Percentiles rank a stretch among this genome's conserved stretches.
Evolutionary conservation across 1,139 yeast genomes (phyloP).

Genomic region (Candida gigantensis): DNA sequence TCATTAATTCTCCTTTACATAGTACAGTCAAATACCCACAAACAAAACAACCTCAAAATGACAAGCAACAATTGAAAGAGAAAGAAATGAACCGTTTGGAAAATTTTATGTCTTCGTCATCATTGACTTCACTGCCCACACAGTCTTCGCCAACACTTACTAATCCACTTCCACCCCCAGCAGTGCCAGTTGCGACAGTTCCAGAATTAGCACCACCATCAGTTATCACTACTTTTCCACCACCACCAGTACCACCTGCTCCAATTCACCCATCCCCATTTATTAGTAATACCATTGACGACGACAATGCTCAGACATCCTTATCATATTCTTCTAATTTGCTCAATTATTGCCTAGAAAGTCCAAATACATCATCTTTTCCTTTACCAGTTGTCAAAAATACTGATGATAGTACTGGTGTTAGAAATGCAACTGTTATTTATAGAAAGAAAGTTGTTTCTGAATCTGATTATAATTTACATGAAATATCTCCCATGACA

Average conservation of each 20-base stretch:
- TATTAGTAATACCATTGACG: slow-evolving; percentile 12
- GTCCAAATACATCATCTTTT: background rate
- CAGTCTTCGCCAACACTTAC: background rate
- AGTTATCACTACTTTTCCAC: background rate
- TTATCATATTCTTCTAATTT: slow-evolving; percentile 7
- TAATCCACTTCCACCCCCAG: background rate
- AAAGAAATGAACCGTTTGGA: background rate
- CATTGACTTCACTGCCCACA: background rate
- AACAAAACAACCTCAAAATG: slow-evolving; percentile 1
- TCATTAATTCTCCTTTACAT: slow-evolving; percentile 7
- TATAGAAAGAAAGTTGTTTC: slow-evolving; percentile 10
- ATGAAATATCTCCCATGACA: slow-evolving; percentile 20
- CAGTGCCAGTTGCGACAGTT: background rate
- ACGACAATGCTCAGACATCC: slow-evolving; percentile 15
- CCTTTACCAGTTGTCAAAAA: background rate
- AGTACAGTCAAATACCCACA: background rate
- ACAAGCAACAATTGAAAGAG: slow-evolving; percentile 3
- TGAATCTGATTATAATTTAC: slow-evolving; percentile 14
- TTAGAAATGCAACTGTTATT: slow-evolving; percentile 19
- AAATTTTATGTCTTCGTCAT: too few species aligned
- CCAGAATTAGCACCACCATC: background rate
- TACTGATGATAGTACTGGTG: slow-evolving; percentile 7
- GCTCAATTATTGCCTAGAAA: slow-evolving; percentile 4
- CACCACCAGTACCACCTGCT: slow-evolving; percentile 5
- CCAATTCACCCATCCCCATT: slow-evolving; percentile 6